Evolutionary conservation across 2,329 filamentous ascomycete species (phyloP).

Genomic region (Biscogniauxia mediterranea): DNA sequence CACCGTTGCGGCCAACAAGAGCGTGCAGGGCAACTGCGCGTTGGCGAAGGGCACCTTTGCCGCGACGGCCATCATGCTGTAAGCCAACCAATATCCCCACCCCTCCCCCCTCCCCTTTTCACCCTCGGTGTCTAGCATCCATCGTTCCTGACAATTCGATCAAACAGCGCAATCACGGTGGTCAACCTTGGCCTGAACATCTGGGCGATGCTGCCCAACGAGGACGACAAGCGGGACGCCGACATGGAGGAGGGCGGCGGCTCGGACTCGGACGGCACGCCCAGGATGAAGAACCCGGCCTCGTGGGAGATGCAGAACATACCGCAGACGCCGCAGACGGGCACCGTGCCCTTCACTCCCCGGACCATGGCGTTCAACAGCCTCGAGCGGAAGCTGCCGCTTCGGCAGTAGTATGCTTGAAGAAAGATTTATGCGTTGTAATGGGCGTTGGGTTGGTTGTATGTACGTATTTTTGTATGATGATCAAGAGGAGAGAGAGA

Average conservation of each 20-base stretch:
- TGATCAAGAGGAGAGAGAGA: no score
- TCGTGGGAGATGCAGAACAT: slow-evolving; percentile 60
- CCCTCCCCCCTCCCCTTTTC: neutral
- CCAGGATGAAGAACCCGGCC: slow-evolving; percentile 41
- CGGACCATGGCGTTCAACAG: slow-evolving; percentile 67
- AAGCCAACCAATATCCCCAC: slow-evolving; percentile 24
- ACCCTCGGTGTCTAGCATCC: no score
- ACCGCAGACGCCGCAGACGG: slow-evolving; percentile 35
- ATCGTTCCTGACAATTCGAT: slow-evolving; percentile 5
- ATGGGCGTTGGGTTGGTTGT: no score
- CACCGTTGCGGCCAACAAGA: slow-evolving; percentile 53
- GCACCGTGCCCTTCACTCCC: slow-evolving; percentile 56
- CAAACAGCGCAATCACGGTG: slow-evolving; percentile 56
- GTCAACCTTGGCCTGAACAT: slow-evolving; percentile 57
- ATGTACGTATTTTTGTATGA: no score
- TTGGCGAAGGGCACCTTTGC: slow-evolving; percentile 68
- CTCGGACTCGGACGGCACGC: slow-evolving; percentile 28
- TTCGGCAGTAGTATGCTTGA: slow-evolving; percentile 37
- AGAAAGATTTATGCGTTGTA: neutral
- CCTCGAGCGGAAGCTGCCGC: slow-evolving; percentile 56
- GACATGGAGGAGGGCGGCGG: slow-evolving; percentile 39
- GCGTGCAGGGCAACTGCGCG: slow-evolving; percentile 58
- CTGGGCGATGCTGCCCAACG: slow-evolving; percentile 57
- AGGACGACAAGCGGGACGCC: slow-evolving; percentile 48
- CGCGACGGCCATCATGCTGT: slow-evolving; percentile 66